Percentiles rank a stretch among this genome's conserved stretches.
These are phyloP conservation scores for Termitomyces sp. DNA, from an alignment of 768 basidiomycete genomes.

Conservation along the genomic window DNA sequence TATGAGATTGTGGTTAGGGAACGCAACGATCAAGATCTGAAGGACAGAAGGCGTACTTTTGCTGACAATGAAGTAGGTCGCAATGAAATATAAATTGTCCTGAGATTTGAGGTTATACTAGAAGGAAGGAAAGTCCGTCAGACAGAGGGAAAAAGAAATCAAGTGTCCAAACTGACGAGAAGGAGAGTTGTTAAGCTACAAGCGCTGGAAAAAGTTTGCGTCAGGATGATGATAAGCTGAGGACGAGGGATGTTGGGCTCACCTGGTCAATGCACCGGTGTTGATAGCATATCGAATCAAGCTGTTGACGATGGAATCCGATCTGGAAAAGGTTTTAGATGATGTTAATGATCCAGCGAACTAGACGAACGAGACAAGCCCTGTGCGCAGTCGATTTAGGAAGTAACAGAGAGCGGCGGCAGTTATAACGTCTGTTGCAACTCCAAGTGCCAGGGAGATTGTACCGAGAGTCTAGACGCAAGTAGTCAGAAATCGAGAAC, in stretches of 20 bases:
- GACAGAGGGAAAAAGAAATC: background rate
- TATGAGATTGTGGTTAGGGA: conserved; percentile 17
- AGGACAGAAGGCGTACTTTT: conserved; percentile 44
- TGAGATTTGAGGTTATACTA: conserved; percentile 53
- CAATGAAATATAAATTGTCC: conserved; percentile 59
- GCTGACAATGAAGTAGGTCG: conserved; percentile 60
- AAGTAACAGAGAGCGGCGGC: conserved; percentile 56
- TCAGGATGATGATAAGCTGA: background rate
- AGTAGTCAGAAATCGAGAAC: background rate
- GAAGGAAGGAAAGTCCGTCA: background rate
- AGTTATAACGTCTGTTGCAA: conserved; percentile 56
- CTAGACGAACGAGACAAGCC: conserved; percentile 40
- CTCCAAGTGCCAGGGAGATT: conserved; percentile 30
- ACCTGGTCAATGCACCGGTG: conserved; percentile 64
- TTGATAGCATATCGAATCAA: conserved; percentile 61
- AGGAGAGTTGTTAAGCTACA: conserved; percentile 49
- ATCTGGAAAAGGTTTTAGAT: conserved; percentile 28
- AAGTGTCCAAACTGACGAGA: conserved; percentile 35
- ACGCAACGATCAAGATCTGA: background rate
- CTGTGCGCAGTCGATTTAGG: conserved; percentile 53
- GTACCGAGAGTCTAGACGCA: background rate
- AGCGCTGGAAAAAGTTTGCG: conserved; percentile 23
- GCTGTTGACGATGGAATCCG: conserved; percentile 55
- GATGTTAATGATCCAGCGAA: background rate
- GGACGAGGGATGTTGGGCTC: background rate